Percentiles rank a stretch among this genome's conserved stretches.
Evolutionary conservation across 225 moss, liverwort and hornwort species (phyloP).

Genomic region (Rhytidiadelphus loreus): DNA sequence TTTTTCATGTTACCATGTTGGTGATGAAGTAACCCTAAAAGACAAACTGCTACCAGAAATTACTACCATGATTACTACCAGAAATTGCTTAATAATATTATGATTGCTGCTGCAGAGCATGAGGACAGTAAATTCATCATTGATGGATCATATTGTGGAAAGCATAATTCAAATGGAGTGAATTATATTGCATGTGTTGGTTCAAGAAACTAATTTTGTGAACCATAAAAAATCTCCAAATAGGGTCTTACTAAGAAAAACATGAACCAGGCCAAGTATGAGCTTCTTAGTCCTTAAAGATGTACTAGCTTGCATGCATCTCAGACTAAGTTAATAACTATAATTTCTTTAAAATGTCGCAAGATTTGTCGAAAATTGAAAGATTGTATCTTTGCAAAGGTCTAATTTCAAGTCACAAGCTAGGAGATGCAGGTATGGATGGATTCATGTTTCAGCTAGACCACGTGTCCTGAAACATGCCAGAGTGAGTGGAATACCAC

Average conservation of each 20-base stretch:
- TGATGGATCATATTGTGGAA: too few relatives aligned
- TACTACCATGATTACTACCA: too few relatives aligned
- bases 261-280: neutral
- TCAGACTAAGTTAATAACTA: neutral
- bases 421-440: neutral
- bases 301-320: neutral
- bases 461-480: neutral
- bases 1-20: too few relatives aligned
- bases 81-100: too few relatives aligned
- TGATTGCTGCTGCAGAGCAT: too few relatives aligned
- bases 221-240: too few relatives aligned
- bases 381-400: neutral
- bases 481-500: neutral
- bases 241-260: neutral
- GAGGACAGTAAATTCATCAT: too few relatives aligned
- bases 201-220: too few relatives aligned
- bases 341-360: neutral
- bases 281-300: neutral
- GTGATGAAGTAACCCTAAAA: too few relatives aligned
- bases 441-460: neutral
- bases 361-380: neutral
- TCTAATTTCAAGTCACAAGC: neutral
- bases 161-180: neutral
- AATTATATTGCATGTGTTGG: neutral
- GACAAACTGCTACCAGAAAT: too few relatives aligned